Base-by-base conservation (phyloP, 176 grass and related monocot species). In the Rhynchospora breviuscula region DNA sequence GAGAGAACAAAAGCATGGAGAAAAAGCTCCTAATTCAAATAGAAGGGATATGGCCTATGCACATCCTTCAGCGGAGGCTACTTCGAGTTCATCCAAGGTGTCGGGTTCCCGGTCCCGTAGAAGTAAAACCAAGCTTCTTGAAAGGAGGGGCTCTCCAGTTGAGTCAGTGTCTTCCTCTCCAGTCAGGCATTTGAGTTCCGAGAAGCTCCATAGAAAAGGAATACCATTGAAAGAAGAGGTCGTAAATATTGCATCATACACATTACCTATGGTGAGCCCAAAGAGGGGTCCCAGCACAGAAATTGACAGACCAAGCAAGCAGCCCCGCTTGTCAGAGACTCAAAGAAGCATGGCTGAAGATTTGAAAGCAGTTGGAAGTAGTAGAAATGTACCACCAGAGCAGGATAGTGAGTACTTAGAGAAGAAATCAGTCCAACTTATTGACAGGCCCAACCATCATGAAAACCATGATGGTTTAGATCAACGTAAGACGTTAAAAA, bases 51-150 rank as follows among this genome's bases (percentile, higher is more conserved):
- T 72, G 0, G 85, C 87, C 29, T 81, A 83, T 63, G 53, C 81
- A 73, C 94, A 88, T 76, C 51, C 71, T 67, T 46, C 84, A 84
- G 83, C 84, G 59, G 86, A 91, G 86, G 88, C 90, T 51, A 90
- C 91, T 79, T 97, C 89, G 44, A 94, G 91, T 81, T 94, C 94
- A 78, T 93, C 94, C 69, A 94, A 97, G 85, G 82, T 88, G 56
- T 88, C 90, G 81, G 64, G 81, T 53, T 86, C 87, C 46, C 84
- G 63, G 91, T 52, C 61, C 22, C 22, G 62, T 26, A 82, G 74
- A 87, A 91, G 87, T 70, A 89, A 93, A 91, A 81, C 84, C 80
- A 57, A 91, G 45, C 68, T 79, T 80, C 83, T 65, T 22, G 79
- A 85, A 85, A 86, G 76, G 70, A 93, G 85, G 79, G 87, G 86